A percentile compares a stretch with the other conserved stretches of the same genome.
Evolutionary conservation across 2,329 filamentous ascomycete genomes (phyloP).

Genomic region (Xylaria sp.): DNA sequence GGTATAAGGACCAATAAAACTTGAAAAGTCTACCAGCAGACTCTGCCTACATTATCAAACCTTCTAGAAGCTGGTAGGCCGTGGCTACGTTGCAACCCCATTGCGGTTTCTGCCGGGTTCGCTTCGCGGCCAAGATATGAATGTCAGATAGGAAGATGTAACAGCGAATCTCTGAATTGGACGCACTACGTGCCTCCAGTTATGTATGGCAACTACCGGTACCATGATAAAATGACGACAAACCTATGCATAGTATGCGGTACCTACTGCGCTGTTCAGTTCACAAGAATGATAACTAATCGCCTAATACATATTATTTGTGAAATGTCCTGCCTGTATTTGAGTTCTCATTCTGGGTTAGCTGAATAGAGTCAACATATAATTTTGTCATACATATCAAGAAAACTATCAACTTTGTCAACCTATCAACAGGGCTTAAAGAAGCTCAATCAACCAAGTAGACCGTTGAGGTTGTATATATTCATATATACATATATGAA

Average conservation of each 20-base stretch:
- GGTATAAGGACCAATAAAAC: conserved; percentile 17
- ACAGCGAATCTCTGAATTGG: not conserved
- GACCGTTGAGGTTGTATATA: not conserved
- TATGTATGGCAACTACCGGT: not conserved
- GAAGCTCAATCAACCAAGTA: not conserved
- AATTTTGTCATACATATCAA: not conserved
- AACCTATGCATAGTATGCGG: not conserved
- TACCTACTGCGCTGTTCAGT: not conserved
- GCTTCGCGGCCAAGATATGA: not conserved
- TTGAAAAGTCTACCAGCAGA: not conserved
- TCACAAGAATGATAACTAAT: not conserved
- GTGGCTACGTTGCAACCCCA: not conserved
- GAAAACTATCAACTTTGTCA: not conserved
- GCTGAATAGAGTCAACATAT: too few species aligned
- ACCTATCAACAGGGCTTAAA: not conserved
- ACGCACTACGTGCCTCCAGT: not conserved
- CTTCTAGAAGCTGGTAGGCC: not conserved
- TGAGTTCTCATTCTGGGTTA: not conserved
- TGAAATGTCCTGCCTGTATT: not conserved
- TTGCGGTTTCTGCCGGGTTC: not conserved
- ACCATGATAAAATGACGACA: not conserved
- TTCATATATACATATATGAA: not conserved
- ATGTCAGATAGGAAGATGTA: not conserved
- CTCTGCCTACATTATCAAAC: not conserved
- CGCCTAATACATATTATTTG: not conserved